Evolutionary conservation across 2,329 filamentous ascomycete species (phyloP).

Genomic region (Tothia fuscella): DNA sequence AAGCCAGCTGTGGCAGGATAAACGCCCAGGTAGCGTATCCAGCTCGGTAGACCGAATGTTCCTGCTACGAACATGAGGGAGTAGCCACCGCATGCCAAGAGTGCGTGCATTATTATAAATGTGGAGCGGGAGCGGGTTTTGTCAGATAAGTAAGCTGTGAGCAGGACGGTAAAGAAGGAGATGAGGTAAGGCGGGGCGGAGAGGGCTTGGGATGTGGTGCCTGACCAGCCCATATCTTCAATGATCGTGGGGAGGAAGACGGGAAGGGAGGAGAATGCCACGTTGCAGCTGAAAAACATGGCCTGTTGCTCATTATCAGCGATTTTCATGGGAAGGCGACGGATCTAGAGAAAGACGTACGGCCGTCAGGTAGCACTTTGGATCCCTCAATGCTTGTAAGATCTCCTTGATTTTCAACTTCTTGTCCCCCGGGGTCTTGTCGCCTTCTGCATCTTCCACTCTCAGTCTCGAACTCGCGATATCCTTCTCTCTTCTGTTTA

Average conservation of each 20-base stretch:
- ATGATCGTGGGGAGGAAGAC: constrained; percentile 80
- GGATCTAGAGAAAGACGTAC: constrained; percentile 21
- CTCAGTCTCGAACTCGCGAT: constrained; percentile 46
- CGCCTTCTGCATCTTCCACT: constrained; percentile 19
- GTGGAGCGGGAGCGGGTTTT: constrained; percentile 47
- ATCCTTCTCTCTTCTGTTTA: constrained; percentile 39
- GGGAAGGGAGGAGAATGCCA: constrained; percentile 77
- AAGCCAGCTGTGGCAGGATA: constrained; percentile 73
- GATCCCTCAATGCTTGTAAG: constrained; percentile 48
- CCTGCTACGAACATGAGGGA: constrained; percentile 48
- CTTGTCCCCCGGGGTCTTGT: constrained; percentile 11
- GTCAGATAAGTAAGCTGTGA: constrained; percentile 64
- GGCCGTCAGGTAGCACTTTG: constrained; percentile 62
- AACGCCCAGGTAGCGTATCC: constrained; percentile 57
- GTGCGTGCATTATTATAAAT: constrained; percentile 57
- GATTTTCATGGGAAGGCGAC: neutral
- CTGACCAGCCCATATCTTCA: constrained; percentile 59
- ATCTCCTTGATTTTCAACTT: constrained; percentile 46
- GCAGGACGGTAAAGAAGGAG: constrained; percentile 59
- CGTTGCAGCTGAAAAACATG: constrained; percentile 82
- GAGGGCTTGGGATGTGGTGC: constrained; percentile 60
- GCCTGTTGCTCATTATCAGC: constrained; percentile 20
- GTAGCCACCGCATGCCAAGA: constrained; percentile 52
- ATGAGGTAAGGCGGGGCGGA: constrained; percentile 71
- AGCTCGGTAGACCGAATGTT: constrained; percentile 35